A percentile compares a stretch with the other conserved stretches of the same genome.
These are phyloP conservation scores for Kluyveromyces starmeri DNA, from an alignment of 805 yeast species.

Conservation along the genomic window DNA sequence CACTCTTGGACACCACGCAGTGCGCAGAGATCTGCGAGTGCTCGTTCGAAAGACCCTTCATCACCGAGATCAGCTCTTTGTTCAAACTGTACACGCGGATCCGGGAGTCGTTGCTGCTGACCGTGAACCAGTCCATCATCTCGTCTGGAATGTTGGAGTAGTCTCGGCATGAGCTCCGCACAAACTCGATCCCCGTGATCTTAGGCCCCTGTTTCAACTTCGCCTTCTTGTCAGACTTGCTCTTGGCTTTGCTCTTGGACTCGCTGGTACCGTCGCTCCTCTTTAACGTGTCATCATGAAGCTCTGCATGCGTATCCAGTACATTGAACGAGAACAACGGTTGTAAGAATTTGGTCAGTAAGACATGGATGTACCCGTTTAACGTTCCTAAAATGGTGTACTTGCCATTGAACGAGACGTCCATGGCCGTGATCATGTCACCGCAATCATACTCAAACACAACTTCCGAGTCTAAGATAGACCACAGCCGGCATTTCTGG, in stretches of 20 bases:
- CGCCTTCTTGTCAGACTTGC: slow-evolving; percentile 22
- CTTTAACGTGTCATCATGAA: no score
- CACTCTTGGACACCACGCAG: slow-evolving; percentile 7
- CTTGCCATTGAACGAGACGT: slow-evolving; percentile 57
- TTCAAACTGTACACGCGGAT: slow-evolving; percentile 57
- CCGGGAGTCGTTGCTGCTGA: slow-evolving; percentile 78
- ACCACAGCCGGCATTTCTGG: slow-evolving; percentile 70
- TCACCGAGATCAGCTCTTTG: slow-evolving; percentile 50
- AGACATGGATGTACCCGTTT: slow-evolving; percentile 53
- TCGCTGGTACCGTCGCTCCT: slow-evolving; percentile 2
- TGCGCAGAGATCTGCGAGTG: slow-evolving; percentile 64
- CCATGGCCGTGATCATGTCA: slow-evolving; percentile 65
- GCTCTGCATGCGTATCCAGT: slow-evolving; percentile 31
- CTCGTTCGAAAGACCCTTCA: slow-evolving; percentile 65
- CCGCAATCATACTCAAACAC: slow-evolving; percentile 52
- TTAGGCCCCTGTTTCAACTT: slow-evolving; percentile 38
- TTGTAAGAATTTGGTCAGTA: slow-evolving; percentile 58
- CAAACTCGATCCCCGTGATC: slow-evolving; percentile 66
- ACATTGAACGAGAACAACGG: slow-evolving; percentile 37
- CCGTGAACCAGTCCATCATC: slow-evolving; percentile 37
- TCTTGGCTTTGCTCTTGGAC: slow-evolving; percentile 15
- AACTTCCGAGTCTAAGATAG: slow-evolving; percentile 63
- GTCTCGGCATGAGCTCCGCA: slow-evolving; percentile 10
- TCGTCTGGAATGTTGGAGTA: slow-evolving; percentile 13
- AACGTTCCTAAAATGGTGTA: slow-evolving; percentile 67